Conservation (phyloP, 306 rosid genomes). For the Oemleria cerasiformis region DNA sequence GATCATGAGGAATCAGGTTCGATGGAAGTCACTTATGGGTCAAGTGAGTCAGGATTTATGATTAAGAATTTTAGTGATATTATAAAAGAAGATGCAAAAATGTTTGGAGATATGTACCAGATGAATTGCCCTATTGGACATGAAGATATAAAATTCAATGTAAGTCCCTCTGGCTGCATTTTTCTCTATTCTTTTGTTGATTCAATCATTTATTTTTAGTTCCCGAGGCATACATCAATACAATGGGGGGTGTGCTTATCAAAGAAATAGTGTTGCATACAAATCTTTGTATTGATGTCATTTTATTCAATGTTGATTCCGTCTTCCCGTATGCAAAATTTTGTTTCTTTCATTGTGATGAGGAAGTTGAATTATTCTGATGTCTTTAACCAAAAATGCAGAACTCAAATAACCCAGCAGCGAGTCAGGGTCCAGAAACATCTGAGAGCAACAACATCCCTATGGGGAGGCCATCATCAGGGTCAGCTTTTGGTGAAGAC, state of each 20-base stretch:
- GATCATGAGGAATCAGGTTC: constrained; percentile 37
- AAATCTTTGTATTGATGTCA: too few species aligned
- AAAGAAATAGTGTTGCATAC: too few species aligned
- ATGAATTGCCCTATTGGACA: constrained; percentile 33
- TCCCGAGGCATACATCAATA: not conserved
- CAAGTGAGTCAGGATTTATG: constrained; percentile 37
- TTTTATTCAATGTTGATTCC: too few species aligned
- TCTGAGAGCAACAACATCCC: constrained; percentile 52
- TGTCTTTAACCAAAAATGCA: constrained; percentile 26
- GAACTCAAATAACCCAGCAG: constrained; percentile 34
- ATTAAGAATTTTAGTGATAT: constrained; percentile 44
- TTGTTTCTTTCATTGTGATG: not conserved
- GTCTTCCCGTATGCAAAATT: not conserved
- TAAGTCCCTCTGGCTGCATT: constrained; percentile 19
- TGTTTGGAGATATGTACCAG: constrained; percentile 40
- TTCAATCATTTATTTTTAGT: not conserved
- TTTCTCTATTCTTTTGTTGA: not conserved
- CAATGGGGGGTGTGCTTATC: not conserved
- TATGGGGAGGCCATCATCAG: constrained; percentile 28
- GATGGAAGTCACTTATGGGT: constrained; percentile 38
- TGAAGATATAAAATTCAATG: constrained; percentile 40
- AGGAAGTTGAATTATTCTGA: not conserved
- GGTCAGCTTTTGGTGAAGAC: constrained; percentile 27
- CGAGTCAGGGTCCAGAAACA: constrained; percentile 52
- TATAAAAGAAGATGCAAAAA: constrained; percentile 41